Conservation (phyloP, 106 monocot species). For the Hemerocallis citrina region DNA sequence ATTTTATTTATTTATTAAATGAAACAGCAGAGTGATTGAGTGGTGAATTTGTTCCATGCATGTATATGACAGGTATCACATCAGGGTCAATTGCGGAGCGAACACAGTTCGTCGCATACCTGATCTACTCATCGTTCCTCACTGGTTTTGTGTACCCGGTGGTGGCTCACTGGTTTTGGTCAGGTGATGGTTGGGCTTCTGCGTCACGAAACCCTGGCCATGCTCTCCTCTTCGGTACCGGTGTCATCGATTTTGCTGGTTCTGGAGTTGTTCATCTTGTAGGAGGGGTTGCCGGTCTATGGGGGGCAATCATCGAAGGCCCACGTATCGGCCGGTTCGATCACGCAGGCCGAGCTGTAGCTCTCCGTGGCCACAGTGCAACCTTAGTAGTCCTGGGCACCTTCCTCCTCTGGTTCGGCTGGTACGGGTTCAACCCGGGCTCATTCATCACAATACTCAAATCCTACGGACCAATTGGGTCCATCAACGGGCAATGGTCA, state of each 20-base stretch:
- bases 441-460: constrained; percentile 11
- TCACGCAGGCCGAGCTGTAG: constrained; percentile 2
- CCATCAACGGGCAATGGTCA: constrained; percentile 13
- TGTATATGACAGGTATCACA: too few relatives aligned
- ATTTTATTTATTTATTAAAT: too few relatives aligned
- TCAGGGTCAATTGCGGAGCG: constrained; percentile 23
- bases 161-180: constrained; percentile 25
- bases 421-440: constrained; percentile 25
- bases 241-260: constrained; percentile 19
- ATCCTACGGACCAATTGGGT: constrained; percentile 10
- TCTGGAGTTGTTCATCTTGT: constrained; percentile 32
- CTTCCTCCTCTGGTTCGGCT: constrained; percentile 23
- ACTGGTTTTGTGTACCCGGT: constrained; percentile 17
- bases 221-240: constrained; percentile 13
- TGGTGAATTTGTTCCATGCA: too few relatives aligned
- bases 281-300: constrained; percentile 34
- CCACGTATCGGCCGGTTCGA: constrained; percentile 28
- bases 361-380: constrained; percentile 16
- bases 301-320: constrained; percentile 33
- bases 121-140: constrained; percentile 22
- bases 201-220: not conserved
- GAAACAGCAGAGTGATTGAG: too few relatives aligned
- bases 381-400: constrained; percentile 15
- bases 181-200: constrained; percentile 13
- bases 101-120: constrained; percentile 19